Evolutionary conservation across 78 protist genomes (phyloP).

Genomic region (Isochrysis galbana): DNA sequence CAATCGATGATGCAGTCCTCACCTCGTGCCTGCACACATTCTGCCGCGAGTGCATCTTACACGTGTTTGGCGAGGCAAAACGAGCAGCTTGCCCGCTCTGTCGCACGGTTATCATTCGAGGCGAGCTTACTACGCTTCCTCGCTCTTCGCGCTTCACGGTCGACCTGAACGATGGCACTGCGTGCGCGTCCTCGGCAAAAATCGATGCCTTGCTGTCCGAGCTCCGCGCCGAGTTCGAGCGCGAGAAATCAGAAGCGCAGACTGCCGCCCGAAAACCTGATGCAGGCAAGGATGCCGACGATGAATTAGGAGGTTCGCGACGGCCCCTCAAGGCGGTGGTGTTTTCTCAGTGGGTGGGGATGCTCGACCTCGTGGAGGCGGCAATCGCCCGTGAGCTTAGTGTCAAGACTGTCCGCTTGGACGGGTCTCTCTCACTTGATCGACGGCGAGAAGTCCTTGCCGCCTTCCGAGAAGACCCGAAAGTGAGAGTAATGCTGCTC

Average conservation of each 20-base stretch:
- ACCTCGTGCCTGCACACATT: slow-evolving; percentile 70
- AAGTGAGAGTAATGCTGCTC: not conserved
- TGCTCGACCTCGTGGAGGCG: slow-evolving; percentile 43
- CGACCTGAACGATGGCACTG: not conserved
- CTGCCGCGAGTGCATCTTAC: slow-evolving; percentile 64
- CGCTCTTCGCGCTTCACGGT: not conserved
- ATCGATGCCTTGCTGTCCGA: slow-evolving; percentile 68
- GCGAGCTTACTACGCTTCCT: not conserved
- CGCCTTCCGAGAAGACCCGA: not conserved
- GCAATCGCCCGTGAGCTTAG: slow-evolving; percentile 9
- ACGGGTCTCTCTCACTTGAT: slow-evolving; percentile 78
- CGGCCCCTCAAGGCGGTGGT: slow-evolving; percentile 46
- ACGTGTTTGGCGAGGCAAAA: not conserved
- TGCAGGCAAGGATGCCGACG: not conserved
- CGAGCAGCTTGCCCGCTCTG: slow-evolving; percentile 59
- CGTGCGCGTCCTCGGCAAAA: slow-evolving; percentile 25
- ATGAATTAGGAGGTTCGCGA: no score
- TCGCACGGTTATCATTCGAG: not conserved
- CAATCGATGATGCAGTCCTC: slow-evolving; percentile 42
- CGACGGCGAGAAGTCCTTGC: slow-evolving; percentile 53
- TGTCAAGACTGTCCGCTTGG: slow-evolving; percentile 36
- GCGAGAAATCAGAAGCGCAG: no score
- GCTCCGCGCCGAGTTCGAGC: slow-evolving; percentile 45
- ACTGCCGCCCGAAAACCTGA: not conserved
- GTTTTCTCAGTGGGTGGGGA: slow-evolving; percentile 49